Conservation (phyloP, 2,329 filamentous ascomycete genomes). For the Curvularia spicifera region DNA sequence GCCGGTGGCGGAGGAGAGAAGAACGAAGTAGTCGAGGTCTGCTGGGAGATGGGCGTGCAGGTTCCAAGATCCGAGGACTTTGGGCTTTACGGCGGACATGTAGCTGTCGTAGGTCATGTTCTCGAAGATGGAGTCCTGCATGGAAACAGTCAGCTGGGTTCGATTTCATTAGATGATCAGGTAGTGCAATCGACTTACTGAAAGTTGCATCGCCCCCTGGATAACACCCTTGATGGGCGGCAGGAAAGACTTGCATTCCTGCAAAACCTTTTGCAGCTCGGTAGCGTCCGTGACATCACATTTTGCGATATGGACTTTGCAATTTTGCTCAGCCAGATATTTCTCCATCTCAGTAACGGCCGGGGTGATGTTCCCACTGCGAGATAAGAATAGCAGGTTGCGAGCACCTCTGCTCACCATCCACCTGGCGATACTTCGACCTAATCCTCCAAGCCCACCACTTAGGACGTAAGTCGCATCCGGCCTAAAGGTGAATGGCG, state of each 20-base stretch:
- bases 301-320: not conserved
- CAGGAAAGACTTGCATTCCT: not conserved
- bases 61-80: conserved; percentile 41
- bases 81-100: conserved; percentile 18
- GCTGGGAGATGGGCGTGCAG: conserved; percentile 18
- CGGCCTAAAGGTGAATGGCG: not conserved
- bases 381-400: conserved; percentile 23
- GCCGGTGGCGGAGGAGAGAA: conserved; percentile 27
- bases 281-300: not conserved
- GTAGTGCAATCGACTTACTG: not conserved
- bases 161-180: not conserved
- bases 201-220: conserved; percentile 1
- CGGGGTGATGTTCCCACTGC: conserved; percentile 4
- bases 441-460: conserved; percentile 32
- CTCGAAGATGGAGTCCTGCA: conserved; percentile 7
- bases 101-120: conserved; percentile 17
- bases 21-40: conserved; percentile 24
- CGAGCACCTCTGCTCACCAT: conserved; percentile 25
- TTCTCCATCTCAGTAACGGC: not conserved
- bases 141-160: not conserved
- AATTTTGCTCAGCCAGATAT: not conserved
- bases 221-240: conserved; percentile 4
- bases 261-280: not conserved
- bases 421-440: conserved; percentile 23
- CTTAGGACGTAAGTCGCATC: conserved; percentile 27